phyloP scores from a whole-genome alignment of 345 rosid species.

The Moricandia moricandioides region DNA sequence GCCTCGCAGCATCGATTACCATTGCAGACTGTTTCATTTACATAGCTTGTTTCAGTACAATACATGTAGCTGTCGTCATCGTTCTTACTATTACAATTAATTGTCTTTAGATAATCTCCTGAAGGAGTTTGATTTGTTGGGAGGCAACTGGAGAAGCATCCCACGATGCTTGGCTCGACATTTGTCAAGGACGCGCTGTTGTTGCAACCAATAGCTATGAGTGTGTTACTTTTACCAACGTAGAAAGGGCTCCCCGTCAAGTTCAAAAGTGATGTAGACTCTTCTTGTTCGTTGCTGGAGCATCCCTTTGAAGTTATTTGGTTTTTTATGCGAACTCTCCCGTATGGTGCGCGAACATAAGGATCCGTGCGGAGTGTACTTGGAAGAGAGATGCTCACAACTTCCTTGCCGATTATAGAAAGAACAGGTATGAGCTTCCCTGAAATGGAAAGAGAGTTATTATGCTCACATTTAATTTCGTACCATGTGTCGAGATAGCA shows the following conservation, averaged over 20 bases:
- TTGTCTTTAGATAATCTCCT: background rate
- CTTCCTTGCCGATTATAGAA: background rate
- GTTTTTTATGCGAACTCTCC: background rate
- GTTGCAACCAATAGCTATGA: constrained; percentile 40
- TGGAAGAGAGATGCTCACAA: background rate
- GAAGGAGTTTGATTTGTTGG: background rate
- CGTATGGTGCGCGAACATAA: background rate
- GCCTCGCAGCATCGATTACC: constrained; percentile 44
- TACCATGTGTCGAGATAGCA: constrained; percentile 11
- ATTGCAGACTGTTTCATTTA: constrained; percentile 15
- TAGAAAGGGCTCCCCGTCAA: constrained; percentile 24
- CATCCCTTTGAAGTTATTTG: constrained; percentile 27
- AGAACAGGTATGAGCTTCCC: background rate
- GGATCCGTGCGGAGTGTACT: background rate
- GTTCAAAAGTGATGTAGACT: background rate
- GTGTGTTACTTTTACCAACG: background rate
- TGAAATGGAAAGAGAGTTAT: background rate
- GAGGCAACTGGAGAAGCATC: constrained; percentile 40
- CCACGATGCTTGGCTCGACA: constrained; percentile 13
- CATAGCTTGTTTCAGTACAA: background rate
- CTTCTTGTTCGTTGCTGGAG: background rate
- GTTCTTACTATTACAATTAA: background rate
- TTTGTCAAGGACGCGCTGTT: background rate
- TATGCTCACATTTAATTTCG: background rate
- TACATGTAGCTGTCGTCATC: background rate